Percentiles rank a stretch among this genome's conserved stretches.
phyloP scores from a whole-genome alignment of 2,329 filamentous ascomycete species.

The Hymenoscyphus occultus region DNA sequence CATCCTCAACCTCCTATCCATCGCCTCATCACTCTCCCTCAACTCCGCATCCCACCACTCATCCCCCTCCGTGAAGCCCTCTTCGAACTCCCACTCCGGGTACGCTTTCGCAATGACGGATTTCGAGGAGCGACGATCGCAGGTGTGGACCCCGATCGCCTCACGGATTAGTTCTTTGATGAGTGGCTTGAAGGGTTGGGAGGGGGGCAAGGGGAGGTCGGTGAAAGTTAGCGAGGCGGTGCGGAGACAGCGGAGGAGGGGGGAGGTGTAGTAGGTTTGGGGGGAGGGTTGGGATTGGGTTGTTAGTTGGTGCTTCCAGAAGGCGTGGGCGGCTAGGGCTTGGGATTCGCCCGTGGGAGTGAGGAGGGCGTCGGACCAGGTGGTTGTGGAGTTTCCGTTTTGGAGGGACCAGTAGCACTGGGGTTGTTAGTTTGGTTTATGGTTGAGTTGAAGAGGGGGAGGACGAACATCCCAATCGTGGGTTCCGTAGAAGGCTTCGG shows the following conservation, averaged over 20 bases:
- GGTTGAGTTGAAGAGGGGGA: neutral
- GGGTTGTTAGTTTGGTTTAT: constrained; percentile 9
- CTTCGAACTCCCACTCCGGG: constrained; percentile 56
- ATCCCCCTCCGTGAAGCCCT: constrained; percentile 58
- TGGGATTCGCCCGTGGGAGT: constrained; percentile 56
- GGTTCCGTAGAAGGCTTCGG: constrained; percentile 65
- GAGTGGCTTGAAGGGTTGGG: constrained; percentile 52
- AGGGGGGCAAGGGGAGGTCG: constrained; percentile 49
- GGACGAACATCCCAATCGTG: constrained; percentile 62
- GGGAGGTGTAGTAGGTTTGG: constrained; percentile 62
- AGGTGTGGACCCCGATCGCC: constrained; percentile 66
- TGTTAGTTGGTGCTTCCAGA: constrained; percentile 44
- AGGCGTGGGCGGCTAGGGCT: constrained; percentile 56
- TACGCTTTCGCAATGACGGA: constrained; percentile 50
- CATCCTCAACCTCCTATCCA: constrained; percentile 47
- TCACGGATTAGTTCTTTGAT: constrained; percentile 67
- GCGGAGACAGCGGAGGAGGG: constrained; percentile 59
- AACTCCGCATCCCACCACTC: constrained; percentile 45
- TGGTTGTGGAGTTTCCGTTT: constrained; percentile 59
- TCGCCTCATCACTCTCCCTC: constrained; percentile 46
- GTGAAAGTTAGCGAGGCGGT: constrained; percentile 62
- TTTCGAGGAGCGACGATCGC: constrained; percentile 58
- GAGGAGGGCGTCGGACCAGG: constrained; percentile 63
- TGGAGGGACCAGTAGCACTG: constrained; percentile 64
- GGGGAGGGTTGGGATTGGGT: constrained; percentile 50